These are phyloP conservation scores for Trapa incisa DNA, from an alignment of 345 rosid genomes.

Conservation along the genomic window DNA sequence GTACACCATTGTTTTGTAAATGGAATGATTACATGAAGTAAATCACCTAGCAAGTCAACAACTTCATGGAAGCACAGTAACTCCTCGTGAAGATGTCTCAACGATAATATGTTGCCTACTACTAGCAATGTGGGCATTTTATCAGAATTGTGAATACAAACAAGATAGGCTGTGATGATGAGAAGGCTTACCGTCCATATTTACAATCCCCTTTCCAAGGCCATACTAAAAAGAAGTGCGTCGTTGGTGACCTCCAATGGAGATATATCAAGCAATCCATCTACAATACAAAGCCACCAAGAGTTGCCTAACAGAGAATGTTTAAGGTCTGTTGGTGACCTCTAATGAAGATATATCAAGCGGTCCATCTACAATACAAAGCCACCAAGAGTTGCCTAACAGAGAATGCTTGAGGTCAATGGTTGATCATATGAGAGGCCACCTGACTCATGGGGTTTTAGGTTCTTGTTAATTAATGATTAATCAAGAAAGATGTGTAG, in stretches of 20 bases:
- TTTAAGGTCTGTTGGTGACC: slow-evolving; percentile 53
- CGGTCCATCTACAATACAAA: slow-evolving; percentile 17
- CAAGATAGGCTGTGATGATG: too few species aligned
- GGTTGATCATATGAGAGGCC: slow-evolving; percentile 90
- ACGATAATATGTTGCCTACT: too few species aligned
- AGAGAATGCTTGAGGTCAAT: slow-evolving; percentile 54
- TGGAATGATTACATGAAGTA: too few species aligned
- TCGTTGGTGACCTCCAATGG: background rate
- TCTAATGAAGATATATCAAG: background rate
- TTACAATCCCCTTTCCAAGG: too few species aligned
- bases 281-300: slow-evolving; percentile 37
- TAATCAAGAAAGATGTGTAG: background rate
- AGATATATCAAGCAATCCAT: background rate
- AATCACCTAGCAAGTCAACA: too few species aligned
- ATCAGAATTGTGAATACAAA: too few species aligned
- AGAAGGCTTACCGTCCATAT: too few species aligned
- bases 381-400: slow-evolving; percentile 55
- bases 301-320: slow-evolving; percentile 61
- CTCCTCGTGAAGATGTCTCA: too few species aligned
- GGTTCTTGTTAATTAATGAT: background rate
- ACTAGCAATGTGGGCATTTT: too few species aligned
- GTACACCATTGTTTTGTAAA: too few species aligned
- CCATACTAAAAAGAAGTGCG: background rate
- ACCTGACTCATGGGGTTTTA: slow-evolving; percentile 23
- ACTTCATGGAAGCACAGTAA: too few species aligned